These are phyloP conservation scores for Batrachochytrium dendrobatidis DNA, from an alignment of 371 early-diverging fungal species.

Conservation along the genomic window DNA sequence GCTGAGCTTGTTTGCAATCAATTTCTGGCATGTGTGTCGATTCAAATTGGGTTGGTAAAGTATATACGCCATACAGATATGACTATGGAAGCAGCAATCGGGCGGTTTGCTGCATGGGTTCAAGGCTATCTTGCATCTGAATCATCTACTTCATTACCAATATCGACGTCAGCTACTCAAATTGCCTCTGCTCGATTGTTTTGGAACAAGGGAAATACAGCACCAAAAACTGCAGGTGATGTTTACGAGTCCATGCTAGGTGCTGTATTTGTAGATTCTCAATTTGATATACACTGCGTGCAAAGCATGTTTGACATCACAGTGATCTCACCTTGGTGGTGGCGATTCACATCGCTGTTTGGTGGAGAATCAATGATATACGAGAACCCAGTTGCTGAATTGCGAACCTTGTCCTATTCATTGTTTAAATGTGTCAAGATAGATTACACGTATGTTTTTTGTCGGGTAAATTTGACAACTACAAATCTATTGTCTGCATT, in stretches of 20 bases:
- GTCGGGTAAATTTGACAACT: no score
- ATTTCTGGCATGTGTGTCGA: slow-evolving; percentile 67
- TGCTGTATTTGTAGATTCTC: slow-evolving; percentile 77
- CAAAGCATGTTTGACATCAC: slow-evolving; percentile 18
- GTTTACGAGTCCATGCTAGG: slow-evolving; percentile 83
- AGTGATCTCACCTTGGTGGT: slow-evolving; percentile 29
- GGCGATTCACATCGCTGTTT: background rate
- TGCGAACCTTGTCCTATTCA: background rate
- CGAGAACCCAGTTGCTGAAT: background rate
- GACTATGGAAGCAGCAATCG: no score
- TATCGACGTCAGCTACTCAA: no score
- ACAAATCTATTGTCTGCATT: no score
- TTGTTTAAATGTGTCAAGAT: background rate
- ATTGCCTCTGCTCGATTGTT: no score
- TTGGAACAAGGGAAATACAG: slow-evolving; percentile 26
- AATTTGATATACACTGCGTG: slow-evolving; percentile 14
- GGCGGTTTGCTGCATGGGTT: no score
- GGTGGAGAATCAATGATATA: background rate
- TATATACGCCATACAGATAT: slow-evolving; percentile 58
- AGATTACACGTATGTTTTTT: background rate
- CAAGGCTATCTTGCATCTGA: no score
- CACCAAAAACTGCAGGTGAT: slow-evolving; percentile 86
- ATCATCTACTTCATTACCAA: no score
- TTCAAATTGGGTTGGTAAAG: slow-evolving; percentile 51
- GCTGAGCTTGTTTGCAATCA: slow-evolving; percentile 83